These are phyloP conservation scores for Scedosporium minutisporum DNA, from an alignment of 2,329 filamentous ascomycete species.

Conservation along the genomic window DNA sequence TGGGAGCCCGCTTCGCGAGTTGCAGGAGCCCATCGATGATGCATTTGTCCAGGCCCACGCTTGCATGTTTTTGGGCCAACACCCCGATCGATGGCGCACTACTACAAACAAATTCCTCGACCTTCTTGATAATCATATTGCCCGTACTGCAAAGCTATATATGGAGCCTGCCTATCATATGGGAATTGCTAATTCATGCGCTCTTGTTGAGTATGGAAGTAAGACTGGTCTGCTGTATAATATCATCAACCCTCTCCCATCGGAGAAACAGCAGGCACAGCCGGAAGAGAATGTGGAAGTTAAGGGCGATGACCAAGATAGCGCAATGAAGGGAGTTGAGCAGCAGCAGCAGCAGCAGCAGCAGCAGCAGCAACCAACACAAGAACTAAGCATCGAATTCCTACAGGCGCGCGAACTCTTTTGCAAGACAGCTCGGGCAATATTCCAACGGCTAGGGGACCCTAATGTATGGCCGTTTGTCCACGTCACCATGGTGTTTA, in stretches of 20 bases:
- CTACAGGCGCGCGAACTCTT: not conserved
- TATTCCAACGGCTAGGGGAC: conserved; percentile 28
- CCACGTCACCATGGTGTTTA: conserved; percentile 52
- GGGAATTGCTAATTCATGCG: conserved; percentile 10
- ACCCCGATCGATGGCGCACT: conserved; percentile 33
- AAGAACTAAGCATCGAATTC: not conserved
- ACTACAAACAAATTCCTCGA: conserved; percentile 39
- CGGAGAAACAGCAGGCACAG: not conserved
- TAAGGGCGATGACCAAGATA: not conserved
- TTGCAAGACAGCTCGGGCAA: not conserved
- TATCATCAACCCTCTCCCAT: not conserved
- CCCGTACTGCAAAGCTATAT: conserved; percentile 39
- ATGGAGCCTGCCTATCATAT: conserved; percentile 44
- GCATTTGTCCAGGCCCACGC: conserved; percentile 52
- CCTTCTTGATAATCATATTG: conserved; percentile 49
- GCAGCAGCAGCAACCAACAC: not conserved
- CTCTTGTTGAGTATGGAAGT: conserved; percentile 1
- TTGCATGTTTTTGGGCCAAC: no score
- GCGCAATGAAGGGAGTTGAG: not conserved
- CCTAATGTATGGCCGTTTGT: conserved; percentile 52
- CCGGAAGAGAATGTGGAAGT: not conserved
- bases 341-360: no score
- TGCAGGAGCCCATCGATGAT: conserved; percentile 33
- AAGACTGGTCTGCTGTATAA: not conserved
- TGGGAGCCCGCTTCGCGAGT: conserved; percentile 24